Evolutionary conservation across 2,329 filamentous ascomycete genomes (phyloP).

Genomic region (Gyromitra esculenta): DNA sequence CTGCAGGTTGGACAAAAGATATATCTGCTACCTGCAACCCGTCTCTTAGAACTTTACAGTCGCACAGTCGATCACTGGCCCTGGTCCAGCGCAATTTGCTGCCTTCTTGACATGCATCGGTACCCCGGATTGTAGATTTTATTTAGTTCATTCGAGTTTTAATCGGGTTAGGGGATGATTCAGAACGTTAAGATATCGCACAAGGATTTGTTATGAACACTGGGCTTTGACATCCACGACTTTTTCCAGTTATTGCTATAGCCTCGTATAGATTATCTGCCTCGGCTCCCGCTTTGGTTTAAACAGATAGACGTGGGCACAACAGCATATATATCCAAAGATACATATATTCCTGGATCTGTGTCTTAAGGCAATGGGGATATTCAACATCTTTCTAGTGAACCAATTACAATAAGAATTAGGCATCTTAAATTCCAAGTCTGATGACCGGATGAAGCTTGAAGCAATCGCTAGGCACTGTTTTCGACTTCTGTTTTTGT

Average conservation of each 20-base stretch:
- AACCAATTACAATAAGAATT: neutral
- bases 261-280: constrained; percentile 11
- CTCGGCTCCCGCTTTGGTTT: neutral
- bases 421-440: neutral
- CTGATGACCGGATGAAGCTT: too few relatives aligned
- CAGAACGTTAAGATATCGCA: constrained; percentile 10
- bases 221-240: constrained; percentile 21
- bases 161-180: constrained; percentile 5
- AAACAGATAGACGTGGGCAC: neutral
- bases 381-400: neutral
- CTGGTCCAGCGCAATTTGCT: neutral
- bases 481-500: too few relatives aligned
- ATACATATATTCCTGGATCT: neutral
- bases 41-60: constrained; percentile 13
- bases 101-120: constrained; percentile 16
- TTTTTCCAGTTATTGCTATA: neutral
- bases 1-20: neutral
- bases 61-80: constrained; percentile 9
- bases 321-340: neutral
- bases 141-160: constrained; percentile 8
- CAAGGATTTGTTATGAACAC: neutral
- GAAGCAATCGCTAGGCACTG: too few relatives aligned
- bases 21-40: constrained; percentile 7
- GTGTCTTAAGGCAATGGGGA: neutral
- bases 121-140: constrained; percentile 19